Evolutionary conservation across 2,329 filamentous ascomycete species (phyloP).

Genomic region (Alternaria rosae): DNA sequence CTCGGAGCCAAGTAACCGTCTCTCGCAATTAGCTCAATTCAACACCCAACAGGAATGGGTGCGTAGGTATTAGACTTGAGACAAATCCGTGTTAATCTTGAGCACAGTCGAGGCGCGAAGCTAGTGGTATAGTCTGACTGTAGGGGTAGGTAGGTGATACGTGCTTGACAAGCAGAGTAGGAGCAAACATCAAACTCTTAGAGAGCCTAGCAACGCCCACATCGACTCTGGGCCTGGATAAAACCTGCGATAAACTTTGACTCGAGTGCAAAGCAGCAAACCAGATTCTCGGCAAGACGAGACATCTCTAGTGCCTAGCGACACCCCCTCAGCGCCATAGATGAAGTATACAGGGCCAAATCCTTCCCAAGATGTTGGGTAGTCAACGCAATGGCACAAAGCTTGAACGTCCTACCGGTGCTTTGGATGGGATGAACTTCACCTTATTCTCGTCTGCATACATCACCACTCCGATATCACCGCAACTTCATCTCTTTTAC

Average conservation of each 20-base stretch:
- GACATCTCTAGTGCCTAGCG: background rate
- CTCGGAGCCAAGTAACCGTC: background rate
- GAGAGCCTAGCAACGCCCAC: background rate
- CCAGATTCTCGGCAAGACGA: background rate
- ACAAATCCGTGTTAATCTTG: background rate
- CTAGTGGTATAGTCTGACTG: background rate
- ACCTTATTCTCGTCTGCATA: background rate
- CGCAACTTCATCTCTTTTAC: slow-evolving; percentile 9
- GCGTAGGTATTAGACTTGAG: background rate
- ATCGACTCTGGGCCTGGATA: background rate
- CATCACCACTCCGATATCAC: background rate
- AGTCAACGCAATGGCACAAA: background rate
- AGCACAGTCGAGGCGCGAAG: background rate
- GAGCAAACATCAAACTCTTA: background rate
- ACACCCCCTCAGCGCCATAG: background rate
- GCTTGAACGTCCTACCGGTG: background rate
- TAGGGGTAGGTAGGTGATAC: background rate
- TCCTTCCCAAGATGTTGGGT: background rate
- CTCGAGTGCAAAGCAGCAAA: background rate
- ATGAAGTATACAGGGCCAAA: background rate
- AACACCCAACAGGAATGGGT: background rate
- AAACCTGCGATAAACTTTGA: background rate
- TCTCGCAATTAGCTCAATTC: slow-evolving; percentile 4
- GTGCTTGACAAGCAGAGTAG: background rate
- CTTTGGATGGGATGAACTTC: background rate